Evolutionary conservation across 2,329 filamentous ascomycete genomes (phyloP).

Genomic region (Lachnellula suecica): DNA sequence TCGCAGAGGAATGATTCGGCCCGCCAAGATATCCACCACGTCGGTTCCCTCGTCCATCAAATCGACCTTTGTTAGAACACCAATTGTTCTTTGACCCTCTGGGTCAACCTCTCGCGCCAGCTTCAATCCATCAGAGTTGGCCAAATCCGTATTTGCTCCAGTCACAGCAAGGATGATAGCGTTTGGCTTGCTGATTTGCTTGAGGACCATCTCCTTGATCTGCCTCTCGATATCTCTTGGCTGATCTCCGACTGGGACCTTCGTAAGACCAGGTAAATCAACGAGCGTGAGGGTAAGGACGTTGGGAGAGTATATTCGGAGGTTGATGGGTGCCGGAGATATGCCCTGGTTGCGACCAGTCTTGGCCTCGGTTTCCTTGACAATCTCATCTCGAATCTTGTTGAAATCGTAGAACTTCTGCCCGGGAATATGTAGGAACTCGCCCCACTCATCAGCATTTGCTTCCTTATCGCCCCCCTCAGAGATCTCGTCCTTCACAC

Average conservation of each 20-base stretch:
- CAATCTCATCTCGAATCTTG: constrained; percentile 97
- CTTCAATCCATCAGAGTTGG: constrained; percentile 97
- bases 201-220: constrained; percentile 96
- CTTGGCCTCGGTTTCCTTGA: constrained; percentile 93
- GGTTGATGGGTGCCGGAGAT: constrained; percentile 93
- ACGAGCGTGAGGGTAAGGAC: constrained; percentile 96
- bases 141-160: constrained; percentile 94
- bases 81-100: constrained; percentile 95
- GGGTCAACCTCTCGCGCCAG: constrained; percentile 95
- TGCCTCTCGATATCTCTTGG: constrained; percentile 95
- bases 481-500: constrained; percentile 63
- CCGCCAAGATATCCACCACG: constrained; percentile 96
- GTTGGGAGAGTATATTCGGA: constrained; percentile 97
- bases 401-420: constrained; percentile 98
- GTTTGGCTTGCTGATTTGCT: constrained; percentile 98
- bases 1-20: constrained; percentile 91
- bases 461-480: constrained; percentile 78
- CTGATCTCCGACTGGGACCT: constrained; percentile 95
- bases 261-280: constrained; percentile 93
- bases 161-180: constrained; percentile 97
- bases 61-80: constrained; percentile 97
- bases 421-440: constrained; percentile 95
- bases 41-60: constrained; percentile 99
- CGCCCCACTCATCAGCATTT: constrained; percentile 95
- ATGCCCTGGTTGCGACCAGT: constrained; percentile 96